Evolutionary conservation across 345 rosid genomes (phyloP).

Genomic region (Sonneratia caseolaris): DNA sequence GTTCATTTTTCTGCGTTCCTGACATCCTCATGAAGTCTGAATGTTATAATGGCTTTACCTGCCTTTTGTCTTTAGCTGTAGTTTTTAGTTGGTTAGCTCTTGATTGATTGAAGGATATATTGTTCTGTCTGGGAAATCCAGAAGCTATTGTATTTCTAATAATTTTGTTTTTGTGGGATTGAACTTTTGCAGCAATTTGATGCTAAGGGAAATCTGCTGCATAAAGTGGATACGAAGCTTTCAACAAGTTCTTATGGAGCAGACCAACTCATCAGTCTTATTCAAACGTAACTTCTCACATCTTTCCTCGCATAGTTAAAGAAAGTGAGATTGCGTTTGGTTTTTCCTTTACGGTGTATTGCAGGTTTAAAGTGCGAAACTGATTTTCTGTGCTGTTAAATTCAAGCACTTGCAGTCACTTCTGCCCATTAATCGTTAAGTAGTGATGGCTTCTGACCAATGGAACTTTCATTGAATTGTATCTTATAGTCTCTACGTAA

Average conservation of each 20-base stretch:
- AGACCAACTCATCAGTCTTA: constrained; percentile 75
- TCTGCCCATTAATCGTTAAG: neutral
- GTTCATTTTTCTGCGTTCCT: neutral
- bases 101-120: neutral
- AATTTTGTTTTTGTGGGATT: neutral
- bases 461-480: constrained; percentile 3
- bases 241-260: constrained; percentile 77
- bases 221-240: constrained; percentile 58
- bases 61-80: neutral
- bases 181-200: constrained; percentile 68
- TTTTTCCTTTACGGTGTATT: neutral
- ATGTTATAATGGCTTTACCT: neutral
- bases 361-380: neutral
- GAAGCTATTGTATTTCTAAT: neutral
- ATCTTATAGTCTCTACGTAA: constrained; percentile 57
- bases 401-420: neutral
- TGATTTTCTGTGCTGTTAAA: neutral
- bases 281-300: constrained; percentile 63
- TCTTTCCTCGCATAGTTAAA: neutral
- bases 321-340: neutral
- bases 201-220: constrained; percentile 53
- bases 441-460: neutral
- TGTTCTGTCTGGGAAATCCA: neutral
- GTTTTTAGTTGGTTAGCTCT: neutral
- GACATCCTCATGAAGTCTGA: neutral